A percentile compares a stretch with the other conserved stretches of the same genome.
Conservation (phyloP, 2,329 filamentous ascomycete species). For the Chaetomium sp. region DNA sequence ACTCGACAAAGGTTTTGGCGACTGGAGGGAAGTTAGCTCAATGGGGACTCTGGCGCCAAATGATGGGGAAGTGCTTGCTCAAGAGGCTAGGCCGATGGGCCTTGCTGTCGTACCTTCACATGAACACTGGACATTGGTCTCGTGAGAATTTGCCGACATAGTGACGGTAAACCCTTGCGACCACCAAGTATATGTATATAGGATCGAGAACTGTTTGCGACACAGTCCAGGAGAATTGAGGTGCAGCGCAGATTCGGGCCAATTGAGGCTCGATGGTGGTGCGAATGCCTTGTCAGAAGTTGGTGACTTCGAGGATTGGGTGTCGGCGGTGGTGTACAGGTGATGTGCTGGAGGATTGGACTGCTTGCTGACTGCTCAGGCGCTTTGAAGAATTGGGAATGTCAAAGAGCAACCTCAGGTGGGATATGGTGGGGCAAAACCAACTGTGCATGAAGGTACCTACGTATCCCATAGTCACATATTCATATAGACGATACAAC, state of each 20-base stretch:
- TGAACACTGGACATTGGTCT: slow-evolving; percentile 50
- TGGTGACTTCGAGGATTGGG: not conserved
- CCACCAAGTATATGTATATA: too few species aligned
- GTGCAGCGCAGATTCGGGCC: not conserved
- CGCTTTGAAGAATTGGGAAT: not conserved
- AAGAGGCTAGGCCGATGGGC: slow-evolving; percentile 19
- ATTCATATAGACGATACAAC: not conserved
- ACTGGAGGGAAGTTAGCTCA: slow-evolving; percentile 48
- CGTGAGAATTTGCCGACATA: slow-evolving; percentile 32
- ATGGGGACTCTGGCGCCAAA: slow-evolving; percentile 16
- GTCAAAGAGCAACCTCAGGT: not conserved
- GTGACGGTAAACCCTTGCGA: not conserved
- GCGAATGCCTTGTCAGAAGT: not conserved
- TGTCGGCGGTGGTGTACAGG: not conserved
- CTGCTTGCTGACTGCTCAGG: not conserved
- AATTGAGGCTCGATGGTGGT: not conserved
- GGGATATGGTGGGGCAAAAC: not conserved
- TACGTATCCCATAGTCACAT: not conserved
- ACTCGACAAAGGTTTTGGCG: slow-evolving; percentile 69
- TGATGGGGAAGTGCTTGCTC: slow-evolving; percentile 14
- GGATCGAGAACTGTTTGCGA: not conserved
- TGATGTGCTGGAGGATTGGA: not conserved
- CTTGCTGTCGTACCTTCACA: slow-evolving; percentile 47
- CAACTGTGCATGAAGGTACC: not conserved
- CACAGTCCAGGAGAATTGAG: not conserved